These are phyloP conservation scores for Pythium aphanidermatum DNA, from an alignment of 352 stramenopile species.

Conservation along the genomic window DNA sequence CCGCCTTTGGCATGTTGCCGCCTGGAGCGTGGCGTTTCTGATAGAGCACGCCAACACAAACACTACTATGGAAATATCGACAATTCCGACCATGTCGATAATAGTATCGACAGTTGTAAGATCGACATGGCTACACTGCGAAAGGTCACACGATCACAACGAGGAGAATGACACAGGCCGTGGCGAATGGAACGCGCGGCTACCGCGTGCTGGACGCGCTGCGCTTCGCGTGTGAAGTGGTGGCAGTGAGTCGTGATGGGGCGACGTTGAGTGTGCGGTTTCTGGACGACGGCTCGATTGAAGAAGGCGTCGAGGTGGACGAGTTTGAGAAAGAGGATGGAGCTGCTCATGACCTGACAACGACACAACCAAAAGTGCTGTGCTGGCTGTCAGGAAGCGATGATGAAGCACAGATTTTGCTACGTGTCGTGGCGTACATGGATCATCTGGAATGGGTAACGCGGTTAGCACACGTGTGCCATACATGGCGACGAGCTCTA, in stretches of 20 bases:
- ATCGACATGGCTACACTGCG: too few species aligned
- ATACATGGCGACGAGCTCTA: constrained; percentile 4
- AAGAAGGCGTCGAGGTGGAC: constrained; percentile 16
- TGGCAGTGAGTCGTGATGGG: constrained; percentile 3
- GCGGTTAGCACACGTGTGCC: constrained; percentile 9
- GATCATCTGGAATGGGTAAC: constrained; percentile 16
- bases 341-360: too few species aligned
- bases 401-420: too few species aligned
- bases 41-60: too few species aligned
- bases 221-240: constrained; percentile 24
- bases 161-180: background rate
- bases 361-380: background rate
- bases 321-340: constrained; percentile 19
- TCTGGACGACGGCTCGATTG: constrained; percentile 20
- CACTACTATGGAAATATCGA: too few species aligned
- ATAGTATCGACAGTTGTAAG: too few species aligned
- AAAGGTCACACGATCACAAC: too few species aligned
- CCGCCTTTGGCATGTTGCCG: too few species aligned
- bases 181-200: constrained; percentile 8
- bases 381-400: too few species aligned
- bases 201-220: constrained; percentile 24
- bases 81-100: too few species aligned
- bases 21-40: too few species aligned
- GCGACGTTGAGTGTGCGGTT: constrained; percentile 22
- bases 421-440: constrained; percentile 9